phyloP scores from a whole-genome alignment of 352 stramenopile genomes.

The Phytophthora melonis region DNA sequence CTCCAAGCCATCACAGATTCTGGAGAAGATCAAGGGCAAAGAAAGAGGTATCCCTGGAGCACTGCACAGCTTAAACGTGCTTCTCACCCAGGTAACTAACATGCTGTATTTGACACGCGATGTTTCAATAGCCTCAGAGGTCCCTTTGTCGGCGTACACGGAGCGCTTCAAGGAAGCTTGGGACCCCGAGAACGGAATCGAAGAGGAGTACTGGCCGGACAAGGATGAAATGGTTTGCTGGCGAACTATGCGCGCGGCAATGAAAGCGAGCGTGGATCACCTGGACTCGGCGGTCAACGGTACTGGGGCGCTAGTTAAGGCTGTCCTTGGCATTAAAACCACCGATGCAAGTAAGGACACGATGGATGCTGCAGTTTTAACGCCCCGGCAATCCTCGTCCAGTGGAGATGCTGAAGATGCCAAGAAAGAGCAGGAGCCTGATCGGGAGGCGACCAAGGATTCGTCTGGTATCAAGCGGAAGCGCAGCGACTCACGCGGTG shows the following conservation, averaged over 20 bases:
- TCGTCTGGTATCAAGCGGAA: slow-evolving; percentile 40
- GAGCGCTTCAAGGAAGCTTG: slow-evolving; percentile 93
- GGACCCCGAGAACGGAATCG: slow-evolving; percentile 96
- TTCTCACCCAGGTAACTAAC: neutral
- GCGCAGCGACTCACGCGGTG: slow-evolving; percentile 37
- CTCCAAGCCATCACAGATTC: slow-evolving; percentile 75
- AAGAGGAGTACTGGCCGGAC: slow-evolving; percentile 96
- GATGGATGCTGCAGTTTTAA: slow-evolving; percentile 9
- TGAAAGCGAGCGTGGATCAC: slow-evolving; percentile 78
- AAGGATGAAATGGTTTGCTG: slow-evolving; percentile 93
- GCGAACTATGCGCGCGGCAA: slow-evolving; percentile 83
- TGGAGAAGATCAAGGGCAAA: slow-evolving; percentile 80
- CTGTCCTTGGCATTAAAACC: slow-evolving; percentile 60
- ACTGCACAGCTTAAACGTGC: neutral
- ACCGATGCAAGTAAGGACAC: slow-evolving; percentile 31
- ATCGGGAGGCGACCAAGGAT: slow-evolving; percentile 11
- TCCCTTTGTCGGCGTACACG: slow-evolving; percentile 83
- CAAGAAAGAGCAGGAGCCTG: slow-evolving; percentile 30
- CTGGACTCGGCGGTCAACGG: slow-evolving; percentile 75
- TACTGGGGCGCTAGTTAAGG: slow-evolving; percentile 72
- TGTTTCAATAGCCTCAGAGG: slow-evolving; percentile 54
- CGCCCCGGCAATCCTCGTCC: neutral
- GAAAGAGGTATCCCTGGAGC: slow-evolving; percentile 49
- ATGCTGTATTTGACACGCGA: neutral
- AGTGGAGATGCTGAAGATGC: slow-evolving; percentile 11